Conservation (phyloP, 257 asterid species). For the Paraleonurus japonicus region DNA sequence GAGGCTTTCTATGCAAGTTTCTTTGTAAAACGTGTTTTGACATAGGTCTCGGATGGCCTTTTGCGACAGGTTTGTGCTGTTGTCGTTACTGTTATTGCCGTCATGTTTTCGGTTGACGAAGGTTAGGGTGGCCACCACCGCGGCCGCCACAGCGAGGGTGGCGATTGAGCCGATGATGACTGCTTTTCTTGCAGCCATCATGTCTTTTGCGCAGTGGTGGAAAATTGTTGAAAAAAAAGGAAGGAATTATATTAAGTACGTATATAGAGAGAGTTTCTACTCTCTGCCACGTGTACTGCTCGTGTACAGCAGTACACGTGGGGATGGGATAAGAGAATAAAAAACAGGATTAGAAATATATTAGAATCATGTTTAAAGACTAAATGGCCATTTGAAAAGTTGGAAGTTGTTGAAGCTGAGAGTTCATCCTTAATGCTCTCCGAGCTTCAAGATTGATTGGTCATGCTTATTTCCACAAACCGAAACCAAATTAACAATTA, state of each 20-base stretch:
- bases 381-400: neutral
- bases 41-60: constrained; percentile 33
- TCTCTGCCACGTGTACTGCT: neutral
- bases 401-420: neutral
- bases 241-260: neutral
- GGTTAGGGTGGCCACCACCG: constrained; percentile 24
- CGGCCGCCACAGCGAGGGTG: constrained; percentile 18
- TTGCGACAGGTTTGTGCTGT: neutral
- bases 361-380: neutral
- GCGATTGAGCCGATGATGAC: constrained; percentile 24
- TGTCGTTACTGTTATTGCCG: neutral
- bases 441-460: neutral
- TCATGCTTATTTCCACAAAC: neutral
- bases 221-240: neutral
- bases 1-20: constrained; percentile 39
- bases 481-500: neutral
- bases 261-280: neutral
- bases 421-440: neutral
- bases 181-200: constrained; percentile 24
- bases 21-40: constrained; percentile 29
- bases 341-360: neutral
- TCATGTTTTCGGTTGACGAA: neutral
- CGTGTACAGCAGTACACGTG: neutral
- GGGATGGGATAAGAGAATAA: neutral
- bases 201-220: neutral